Percentiles rank a stretch among this genome's conserved stretches.
Evolutionary conservation across 805 yeast genomes (phyloP).

Genomic region (Ogataea minuta): DNA sequence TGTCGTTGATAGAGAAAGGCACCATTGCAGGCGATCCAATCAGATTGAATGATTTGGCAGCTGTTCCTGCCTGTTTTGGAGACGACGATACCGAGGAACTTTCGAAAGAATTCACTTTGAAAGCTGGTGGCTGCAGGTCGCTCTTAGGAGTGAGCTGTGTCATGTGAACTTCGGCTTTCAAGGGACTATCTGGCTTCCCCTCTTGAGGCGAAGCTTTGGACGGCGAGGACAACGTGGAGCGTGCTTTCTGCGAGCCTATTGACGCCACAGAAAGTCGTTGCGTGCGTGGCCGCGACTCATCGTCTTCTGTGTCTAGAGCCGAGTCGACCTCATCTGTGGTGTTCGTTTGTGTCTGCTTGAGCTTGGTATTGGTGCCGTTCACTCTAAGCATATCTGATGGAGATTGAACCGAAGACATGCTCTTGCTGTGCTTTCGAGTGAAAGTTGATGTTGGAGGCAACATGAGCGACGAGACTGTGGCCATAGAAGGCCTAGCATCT

Average conservation of each 20-base stretch:
- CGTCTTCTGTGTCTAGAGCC: conserved; percentile 27
- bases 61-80: conserved; percentile 4
- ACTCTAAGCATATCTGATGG: conserved; percentile 40
- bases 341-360: conserved; percentile 8
- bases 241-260: conserved; percentile 5
- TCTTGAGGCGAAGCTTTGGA: conserved; percentile 13
- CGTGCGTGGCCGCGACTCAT: conserved; percentile 12
- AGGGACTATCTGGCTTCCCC: conserved; percentile 1
- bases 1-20: conserved; percentile 16
- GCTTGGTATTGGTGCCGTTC: conserved; percentile 13
- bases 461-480: neutral
- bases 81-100: conserved; percentile 1
- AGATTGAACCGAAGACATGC: conserved; percentile 46
- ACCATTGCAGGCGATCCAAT: conserved; percentile 17
- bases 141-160: neutral
- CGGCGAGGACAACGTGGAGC: conserved; percentile 8
- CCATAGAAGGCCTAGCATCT: conserved; percentile 5
- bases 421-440: conserved; percentile 38
- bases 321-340: conserved; percentile 28
- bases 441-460: conserved; percentile 20
- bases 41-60: conserved; percentile 17
- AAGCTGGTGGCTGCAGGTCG: conserved; percentile 13
- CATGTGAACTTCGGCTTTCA: neutral
- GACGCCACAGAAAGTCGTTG: conserved; percentile 11
- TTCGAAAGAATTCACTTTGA: conserved; percentile 13